Conservation (phyloP, 805 yeast species). For the Candida berthetii region DNA sequence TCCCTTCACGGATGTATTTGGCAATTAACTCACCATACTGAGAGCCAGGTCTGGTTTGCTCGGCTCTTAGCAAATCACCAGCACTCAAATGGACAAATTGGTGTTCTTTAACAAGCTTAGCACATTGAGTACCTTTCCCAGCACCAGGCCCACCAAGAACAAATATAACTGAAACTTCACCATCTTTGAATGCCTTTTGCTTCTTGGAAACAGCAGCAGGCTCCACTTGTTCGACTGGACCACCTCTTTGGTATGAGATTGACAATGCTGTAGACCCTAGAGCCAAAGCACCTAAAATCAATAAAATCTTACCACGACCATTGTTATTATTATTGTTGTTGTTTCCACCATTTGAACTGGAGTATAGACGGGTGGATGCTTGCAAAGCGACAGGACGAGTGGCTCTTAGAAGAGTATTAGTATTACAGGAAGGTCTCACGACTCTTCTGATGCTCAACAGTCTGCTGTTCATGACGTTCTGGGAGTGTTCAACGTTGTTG, state of each 20-base stretch:
- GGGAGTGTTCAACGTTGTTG: no score
- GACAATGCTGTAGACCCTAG: constrained; percentile 41
- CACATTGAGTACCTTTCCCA: constrained; percentile 97
- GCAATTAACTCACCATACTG: constrained; percentile 83
- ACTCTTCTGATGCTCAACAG: no score
- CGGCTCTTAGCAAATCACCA: constrained; percentile 94
- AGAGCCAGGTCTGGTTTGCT: constrained; percentile 78
- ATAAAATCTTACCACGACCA: constrained; percentile 23
- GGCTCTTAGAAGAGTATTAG: no score
- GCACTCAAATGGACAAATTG: constrained; percentile 88
- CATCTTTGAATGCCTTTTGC: constrained; percentile 45
- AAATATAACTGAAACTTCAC: constrained; percentile 74
- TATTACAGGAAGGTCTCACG: no score
- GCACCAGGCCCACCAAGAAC: constrained; percentile 98
- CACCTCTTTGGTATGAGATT: constrained; percentile 32
- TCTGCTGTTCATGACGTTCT: no score
- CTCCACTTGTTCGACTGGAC: constrained; percentile 41
- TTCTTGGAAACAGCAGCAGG: constrained; percentile 18
- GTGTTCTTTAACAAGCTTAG: constrained; percentile 71
- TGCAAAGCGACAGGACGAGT: not conserved
- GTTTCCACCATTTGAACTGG: not conserved
- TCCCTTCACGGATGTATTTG: constrained; percentile 77
- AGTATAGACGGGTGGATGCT: not conserved
- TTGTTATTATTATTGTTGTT: not conserved
- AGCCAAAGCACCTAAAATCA: constrained; percentile 40